Conservation (phyloP, 1,284 basidiomycete species). For the Leccinum solheimii region DNA sequence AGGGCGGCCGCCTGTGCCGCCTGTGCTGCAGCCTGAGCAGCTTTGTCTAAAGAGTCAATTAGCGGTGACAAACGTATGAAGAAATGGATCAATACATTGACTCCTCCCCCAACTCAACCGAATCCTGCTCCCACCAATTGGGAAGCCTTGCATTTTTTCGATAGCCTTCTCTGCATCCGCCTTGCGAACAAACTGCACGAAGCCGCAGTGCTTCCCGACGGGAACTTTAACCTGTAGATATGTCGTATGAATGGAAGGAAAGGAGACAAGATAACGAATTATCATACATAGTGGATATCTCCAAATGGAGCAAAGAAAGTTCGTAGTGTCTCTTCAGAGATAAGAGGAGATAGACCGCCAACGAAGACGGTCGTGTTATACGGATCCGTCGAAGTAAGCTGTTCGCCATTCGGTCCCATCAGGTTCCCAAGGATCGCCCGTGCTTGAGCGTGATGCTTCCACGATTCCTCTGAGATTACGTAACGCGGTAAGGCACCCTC, state of each 20-base stretch:
- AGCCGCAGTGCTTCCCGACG: constrained; percentile 92
- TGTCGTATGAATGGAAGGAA: constrained; percentile 14
- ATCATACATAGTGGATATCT: constrained; percentile 83
- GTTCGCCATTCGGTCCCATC: constrained; percentile 81
- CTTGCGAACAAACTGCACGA: constrained; percentile 92
- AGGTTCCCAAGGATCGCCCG: constrained; percentile 76
- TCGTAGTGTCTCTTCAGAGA: constrained; percentile 83
- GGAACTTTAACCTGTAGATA: constrained; percentile 84
- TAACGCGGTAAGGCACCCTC: constrained; percentile 48
- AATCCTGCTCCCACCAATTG: constrained; percentile 87
- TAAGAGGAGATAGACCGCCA: constrained; percentile 81
- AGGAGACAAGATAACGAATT: constrained; percentile 7
- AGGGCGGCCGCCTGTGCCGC: constrained; percentile 73
- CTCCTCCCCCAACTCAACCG: constrained; percentile 91
- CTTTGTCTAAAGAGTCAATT: constrained; percentile 59
- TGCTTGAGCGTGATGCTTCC: constrained; percentile 80
- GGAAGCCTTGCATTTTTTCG: constrained; percentile 95
- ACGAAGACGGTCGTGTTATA: constrained; percentile 94
- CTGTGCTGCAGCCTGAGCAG: constrained; percentile 82
- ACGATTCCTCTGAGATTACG: constrained; percentile 68
- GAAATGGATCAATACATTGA: constrained; percentile 62
- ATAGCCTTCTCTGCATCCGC: constrained; percentile 91
- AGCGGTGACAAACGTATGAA: constrained; percentile 3
- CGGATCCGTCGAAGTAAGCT: constrained; percentile 81
- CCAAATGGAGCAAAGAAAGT: constrained; percentile 90